Conservation (phyloP, 2,329 filamentous ascomycete genomes). For the Tolypocladium amazonense region DNA sequence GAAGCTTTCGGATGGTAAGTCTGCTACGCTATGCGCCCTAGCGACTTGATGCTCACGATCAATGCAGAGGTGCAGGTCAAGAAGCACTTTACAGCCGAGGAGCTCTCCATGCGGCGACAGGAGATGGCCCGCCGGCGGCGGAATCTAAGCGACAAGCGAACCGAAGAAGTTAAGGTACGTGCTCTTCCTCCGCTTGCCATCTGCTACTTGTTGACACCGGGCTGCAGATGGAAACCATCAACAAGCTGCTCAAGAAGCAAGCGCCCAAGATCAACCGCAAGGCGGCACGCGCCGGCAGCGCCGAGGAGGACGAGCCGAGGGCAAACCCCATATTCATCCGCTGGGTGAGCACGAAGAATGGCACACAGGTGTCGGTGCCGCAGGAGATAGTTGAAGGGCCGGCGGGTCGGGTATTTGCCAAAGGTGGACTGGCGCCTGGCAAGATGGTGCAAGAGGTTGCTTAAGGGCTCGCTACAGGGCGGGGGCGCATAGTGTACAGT, state of each 20-base stretch:
- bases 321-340: slow-evolving; percentile 54
- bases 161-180: slow-evolving; percentile 51
- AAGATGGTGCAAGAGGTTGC: slow-evolving; percentile 48
- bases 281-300: slow-evolving; percentile 35
- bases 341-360: slow-evolving; percentile 59
- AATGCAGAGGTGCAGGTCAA: slow-evolving; percentile 50
- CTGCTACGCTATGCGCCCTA: too few species aligned
- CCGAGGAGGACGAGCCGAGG: slow-evolving; percentile 35
- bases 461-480: slow-evolving; percentile 12
- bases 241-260: slow-evolving; percentile 79
- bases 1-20: slow-evolving; percentile 50
- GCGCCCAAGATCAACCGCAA: slow-evolving; percentile 61
- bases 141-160: slow-evolving; percentile 54
- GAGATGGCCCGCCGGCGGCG: slow-evolving; percentile 52
- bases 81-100: slow-evolving; percentile 50
- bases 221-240: slow-evolving; percentile 74
- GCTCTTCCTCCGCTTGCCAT: neutral
- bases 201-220: slow-evolving; percentile 1
- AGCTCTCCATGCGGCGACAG: slow-evolving; percentile 49
- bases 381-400: slow-evolving; percentile 57
- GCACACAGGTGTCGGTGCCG: slow-evolving; percentile 53
- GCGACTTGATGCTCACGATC: slow-evolving; percentile 2
- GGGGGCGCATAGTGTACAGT: neutral
- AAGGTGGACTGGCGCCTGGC: slow-evolving; percentile 18
- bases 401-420: slow-evolving; percentile 46